Evolutionary conservation across 495 filamentous ascomycete genomes (phyloP).

Genomic region (Neurospora sp.): DNA sequence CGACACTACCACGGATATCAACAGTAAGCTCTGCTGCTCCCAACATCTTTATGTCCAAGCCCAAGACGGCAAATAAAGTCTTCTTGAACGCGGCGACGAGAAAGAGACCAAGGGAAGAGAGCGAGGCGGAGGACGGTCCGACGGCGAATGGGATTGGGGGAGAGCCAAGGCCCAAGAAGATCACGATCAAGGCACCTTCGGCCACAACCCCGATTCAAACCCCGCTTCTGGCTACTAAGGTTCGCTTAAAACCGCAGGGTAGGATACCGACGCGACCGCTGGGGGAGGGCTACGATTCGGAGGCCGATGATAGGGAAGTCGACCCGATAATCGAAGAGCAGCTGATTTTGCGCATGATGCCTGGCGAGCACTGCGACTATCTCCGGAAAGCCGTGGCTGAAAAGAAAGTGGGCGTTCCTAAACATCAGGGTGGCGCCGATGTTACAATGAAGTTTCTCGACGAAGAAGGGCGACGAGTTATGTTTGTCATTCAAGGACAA

Average conservation of each 20-base stretch:
- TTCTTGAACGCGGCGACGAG: conserved; percentile 24
- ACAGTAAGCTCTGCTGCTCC: conserved; percentile 9
- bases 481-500: conserved; percentile 57
- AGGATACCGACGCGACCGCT: conserved; percentile 53
- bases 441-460: conserved; percentile 72
- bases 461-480: conserved; percentile 60
- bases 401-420: conserved; percentile 56
- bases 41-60: conserved; percentile 34
- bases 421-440: conserved; percentile 52
- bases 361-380: conserved; percentile 76
- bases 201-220: conserved; percentile 1
- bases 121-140: conserved; percentile 34
- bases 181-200: conserved; percentile 20
- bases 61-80: conserved; percentile 36
- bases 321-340: conserved; percentile 84
- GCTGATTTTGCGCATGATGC: conserved; percentile 80
- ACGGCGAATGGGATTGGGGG: conserved; percentile 16
- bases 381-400: conserved; percentile 61
- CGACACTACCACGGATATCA: not conserved
- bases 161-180: conserved; percentile 27
- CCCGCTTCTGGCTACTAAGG: conserved; percentile 14
- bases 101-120: conserved; percentile 30
- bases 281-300: conserved; percentile 94
- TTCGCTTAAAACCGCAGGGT: conserved; percentile 26
- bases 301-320: conserved; percentile 77